These are phyloP conservation scores for Calophaca sinica DNA, from an alignment of 306 rosid species.

Conservation along the genomic window DNA sequence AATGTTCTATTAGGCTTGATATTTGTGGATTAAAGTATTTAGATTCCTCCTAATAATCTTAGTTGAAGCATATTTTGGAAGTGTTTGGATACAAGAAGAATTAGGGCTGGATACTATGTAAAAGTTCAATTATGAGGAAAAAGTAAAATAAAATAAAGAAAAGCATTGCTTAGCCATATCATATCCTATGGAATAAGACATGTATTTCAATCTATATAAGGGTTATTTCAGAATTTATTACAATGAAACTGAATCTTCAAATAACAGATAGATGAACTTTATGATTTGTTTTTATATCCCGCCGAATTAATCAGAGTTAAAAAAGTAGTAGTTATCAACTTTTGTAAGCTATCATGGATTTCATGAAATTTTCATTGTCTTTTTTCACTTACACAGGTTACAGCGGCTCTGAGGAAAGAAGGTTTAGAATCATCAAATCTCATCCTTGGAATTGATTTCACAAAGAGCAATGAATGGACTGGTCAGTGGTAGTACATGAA, in stretches of 20 bases:
- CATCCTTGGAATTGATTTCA: constrained; percentile 88
- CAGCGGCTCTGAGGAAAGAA: constrained; percentile 69
- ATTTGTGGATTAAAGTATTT: background rate
- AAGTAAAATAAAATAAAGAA: too few species aligned
- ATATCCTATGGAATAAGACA: too few species aligned
- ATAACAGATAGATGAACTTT: background rate
- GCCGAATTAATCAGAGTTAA: background rate
- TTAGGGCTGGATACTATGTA: background rate
- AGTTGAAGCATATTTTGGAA: background rate
- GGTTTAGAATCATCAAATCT: constrained; percentile 95
- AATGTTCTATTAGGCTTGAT: background rate
- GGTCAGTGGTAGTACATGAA: constrained; percentile 56
- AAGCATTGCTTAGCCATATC: too few species aligned
- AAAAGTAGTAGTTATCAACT: background rate
- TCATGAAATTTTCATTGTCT: background rate
- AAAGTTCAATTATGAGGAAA: too few species aligned
- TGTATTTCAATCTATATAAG: too few species aligned
- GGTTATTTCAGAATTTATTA: background rate
- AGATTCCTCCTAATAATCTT: background rate
- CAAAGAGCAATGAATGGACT: constrained; percentile 97
- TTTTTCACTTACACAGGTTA: constrained; percentile 61
- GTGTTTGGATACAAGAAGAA: background rate
- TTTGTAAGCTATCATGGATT: background rate
- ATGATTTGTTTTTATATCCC: background rate
- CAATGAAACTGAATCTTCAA: constrained; percentile 1